phyloP scores from a whole-genome alignment of 306 rosid genomes.

The Acacia acuminata region DNA sequence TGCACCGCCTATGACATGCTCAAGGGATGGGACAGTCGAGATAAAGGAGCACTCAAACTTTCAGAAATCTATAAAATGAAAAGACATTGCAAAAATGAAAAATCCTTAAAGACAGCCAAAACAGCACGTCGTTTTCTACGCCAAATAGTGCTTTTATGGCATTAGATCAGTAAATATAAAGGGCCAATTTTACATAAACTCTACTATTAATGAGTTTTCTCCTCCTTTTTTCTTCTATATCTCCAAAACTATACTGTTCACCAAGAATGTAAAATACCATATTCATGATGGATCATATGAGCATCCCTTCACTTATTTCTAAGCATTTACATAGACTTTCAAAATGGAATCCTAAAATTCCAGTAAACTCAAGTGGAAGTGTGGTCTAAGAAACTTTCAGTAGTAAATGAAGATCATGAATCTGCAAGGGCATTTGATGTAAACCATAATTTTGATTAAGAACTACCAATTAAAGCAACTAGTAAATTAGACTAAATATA shows the following conservation, averaged over 20 bases:
- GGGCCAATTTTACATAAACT: not conserved
- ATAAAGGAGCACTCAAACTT: constrained; percentile 5
- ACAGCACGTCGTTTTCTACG: not conserved
- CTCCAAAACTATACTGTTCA: not conserved
- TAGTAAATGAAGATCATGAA: not conserved
- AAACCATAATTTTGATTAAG: not conserved
- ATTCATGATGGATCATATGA: constrained; percentile 12
- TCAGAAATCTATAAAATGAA: not conserved
- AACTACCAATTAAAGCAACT: not conserved
- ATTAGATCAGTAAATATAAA: not conserved
- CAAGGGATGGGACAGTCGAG: not conserved
- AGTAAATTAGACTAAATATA: not conserved
- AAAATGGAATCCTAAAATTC: too few species aligned
- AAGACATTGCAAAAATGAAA: not conserved
- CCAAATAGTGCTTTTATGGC: not conserved
- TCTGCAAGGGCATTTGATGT: not conserved
- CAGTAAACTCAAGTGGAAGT: too few species aligned
- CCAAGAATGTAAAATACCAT: constrained; percentile 8
- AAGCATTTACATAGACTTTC: too few species aligned
- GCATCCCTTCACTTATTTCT: not conserved
- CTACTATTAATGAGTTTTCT: not conserved
- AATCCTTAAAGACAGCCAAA: not conserved
- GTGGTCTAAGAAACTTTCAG: not conserved
- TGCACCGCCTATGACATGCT: constrained; percentile 12
- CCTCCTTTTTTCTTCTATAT: not conserved